Evolutionary conservation across 129 eudicot species (phyloP).

Genomic region (Sambucus nigra): DNA sequence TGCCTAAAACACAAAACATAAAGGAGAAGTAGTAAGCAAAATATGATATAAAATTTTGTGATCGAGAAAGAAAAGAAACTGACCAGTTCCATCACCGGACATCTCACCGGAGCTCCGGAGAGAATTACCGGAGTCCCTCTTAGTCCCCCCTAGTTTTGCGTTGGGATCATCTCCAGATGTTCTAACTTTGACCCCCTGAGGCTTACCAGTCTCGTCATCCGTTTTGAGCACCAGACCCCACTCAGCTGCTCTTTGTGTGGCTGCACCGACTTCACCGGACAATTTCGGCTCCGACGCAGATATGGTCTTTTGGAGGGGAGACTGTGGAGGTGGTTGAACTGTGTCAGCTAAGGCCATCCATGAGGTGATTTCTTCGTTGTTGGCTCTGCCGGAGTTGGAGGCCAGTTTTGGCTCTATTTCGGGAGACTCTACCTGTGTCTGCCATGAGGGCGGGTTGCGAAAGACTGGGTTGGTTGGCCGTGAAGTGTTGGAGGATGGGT

Average conservation of each 20-base stretch:
- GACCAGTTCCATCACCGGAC: constrained; percentile 62
- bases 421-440: constrained; percentile 35
- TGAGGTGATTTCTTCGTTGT: constrained; percentile 41
- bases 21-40: no score
- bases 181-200: constrained; percentile 69
- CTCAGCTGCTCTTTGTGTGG: constrained; percentile 94
- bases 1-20: no score
- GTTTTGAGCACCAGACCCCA: constrained; percentile 92
- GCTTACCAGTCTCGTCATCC: constrained; percentile 69
- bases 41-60: no score
- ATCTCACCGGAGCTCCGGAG: constrained; percentile 69
- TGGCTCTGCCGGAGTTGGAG: constrained; percentile 24
- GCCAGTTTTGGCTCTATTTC: constrained; percentile 13
- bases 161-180: constrained; percentile 74
- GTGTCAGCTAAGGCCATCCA: constrained; percentile 84
- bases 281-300: constrained; percentile 15
- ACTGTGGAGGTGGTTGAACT: constrained; percentile 11
- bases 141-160: constrained; percentile 25
- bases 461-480: constrained; percentile 21
- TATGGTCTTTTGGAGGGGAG: constrained; percentile 7
- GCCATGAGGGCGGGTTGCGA: constrained; percentile 45
- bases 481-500: constrained; percentile 38
- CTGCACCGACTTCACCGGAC: constrained; percentile 46
- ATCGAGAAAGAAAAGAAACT: constrained; percentile 3
- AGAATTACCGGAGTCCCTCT: constrained; percentile 77